Base-by-base conservation (phyloP, 768 basidiomycete species). In the Coprinopsis strossmayeri region DNA sequence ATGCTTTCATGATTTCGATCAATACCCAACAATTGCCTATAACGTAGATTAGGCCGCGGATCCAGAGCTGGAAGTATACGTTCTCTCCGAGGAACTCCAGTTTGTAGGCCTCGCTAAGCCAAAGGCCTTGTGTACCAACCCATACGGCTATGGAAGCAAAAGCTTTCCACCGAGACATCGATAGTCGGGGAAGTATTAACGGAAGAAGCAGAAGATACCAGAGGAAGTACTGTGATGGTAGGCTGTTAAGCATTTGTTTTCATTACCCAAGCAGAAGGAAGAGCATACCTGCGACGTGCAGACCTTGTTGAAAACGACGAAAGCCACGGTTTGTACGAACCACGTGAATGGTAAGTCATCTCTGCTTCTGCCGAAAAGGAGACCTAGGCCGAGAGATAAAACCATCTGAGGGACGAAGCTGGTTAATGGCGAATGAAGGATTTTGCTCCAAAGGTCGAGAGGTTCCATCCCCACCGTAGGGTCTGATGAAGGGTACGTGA, bases 231-330 rank as follows among this genome's bases (percentile, higher is more conserved):
- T 98, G 23, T 20, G 13, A 41, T 40, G 15, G 25, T 25, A 4
- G 15, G 10, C 11, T n/a, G 34, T 24, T 37, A 42, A 18, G 45
- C 11, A 40, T 43, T 25, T 46, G 24, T n/a, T n/a, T n/a, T n/a
- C n/a, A n/a, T n/a, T 38, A n/a, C 47, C 12, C 42, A 45, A 17
- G 43, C 17, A 11, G 9, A 18, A 38, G 35, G 9, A 5, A 18
- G 18, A 38, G 17, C 35, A 5, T 56, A 89, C 91, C 74, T 95
- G 92, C 0, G 93, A 96, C 0, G 96, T 99, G 76, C 94, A 96
- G 44, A 99, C 96, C 65, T 95, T 94, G 64, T 98, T 99, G 71
- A 98, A 95, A 5, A 91, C 67, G n/a, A 97, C 94, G 59, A 99
- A 98, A 0, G 78, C 69, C 30, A 77, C 76, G 1, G 96, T 98